Base-by-base conservation (phyloP, 345 rosid genomes). In the Stellera chamaejasme region DNA sequence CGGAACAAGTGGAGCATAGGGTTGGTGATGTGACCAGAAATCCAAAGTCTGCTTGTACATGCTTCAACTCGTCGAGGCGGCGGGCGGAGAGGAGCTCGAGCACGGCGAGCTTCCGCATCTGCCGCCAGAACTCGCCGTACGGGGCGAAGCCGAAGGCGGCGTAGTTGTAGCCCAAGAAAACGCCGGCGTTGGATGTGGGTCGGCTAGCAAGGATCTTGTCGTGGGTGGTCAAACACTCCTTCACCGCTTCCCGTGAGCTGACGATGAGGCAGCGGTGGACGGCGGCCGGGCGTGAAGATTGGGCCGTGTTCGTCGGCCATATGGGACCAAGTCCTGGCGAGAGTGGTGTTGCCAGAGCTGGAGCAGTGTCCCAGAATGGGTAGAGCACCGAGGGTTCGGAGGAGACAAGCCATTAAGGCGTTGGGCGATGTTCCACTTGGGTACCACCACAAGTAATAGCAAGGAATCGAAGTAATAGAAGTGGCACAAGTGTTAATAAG, bases 151-250 rank as follows among this genome's bases (percentile, higher is more conserved):
- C 66, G 7, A 62, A 54, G 4, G 59, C 66, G 25, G 66, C 64
- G 27, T 19, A 55, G 48, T 61, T 48, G 64, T 61, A 61, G 27
- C 52, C 43, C 11, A 45, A 42, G 43, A 45, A 46, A n/a, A 3
- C 36, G 27, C 52, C 63, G 2, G 63, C 63, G 11, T 49, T 50
- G 10, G 72, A 53, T 27, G 48, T 60, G 11, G 77, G 75, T 2
- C 77, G 77, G 19, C 43, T 52, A 9, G 62, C 41, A n/a, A 75
- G 48, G 27, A 23, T 58, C 27, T 48, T 57, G 11, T 79, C 78
- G 4, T 75, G 47, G 14, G 42, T 65, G 15, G 82, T 72, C 32
- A 71, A 60, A 26, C 77, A 72, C 53, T 72, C 75, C 62, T 64
- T 55, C 16, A 26, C 13, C 0, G 62, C 53, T 14, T 58, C 53